Conservation (phyloP, 148 eudicot species). For the Pharnaceum exiguum region DNA sequence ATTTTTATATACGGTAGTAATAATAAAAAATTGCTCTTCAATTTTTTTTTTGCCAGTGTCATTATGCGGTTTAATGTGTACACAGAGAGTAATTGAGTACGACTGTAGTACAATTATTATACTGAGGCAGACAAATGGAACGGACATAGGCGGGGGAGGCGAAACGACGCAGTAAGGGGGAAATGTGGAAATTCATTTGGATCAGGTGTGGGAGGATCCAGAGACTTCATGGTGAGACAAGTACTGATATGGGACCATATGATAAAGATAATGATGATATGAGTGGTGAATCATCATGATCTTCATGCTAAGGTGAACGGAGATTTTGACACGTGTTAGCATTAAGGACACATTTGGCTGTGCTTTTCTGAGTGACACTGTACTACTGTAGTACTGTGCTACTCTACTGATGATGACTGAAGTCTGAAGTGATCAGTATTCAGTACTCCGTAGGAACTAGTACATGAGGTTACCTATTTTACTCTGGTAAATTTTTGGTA, state of each 20-base stretch:
- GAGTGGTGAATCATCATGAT: slow-evolving; percentile 9
- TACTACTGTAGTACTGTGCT: neutral
- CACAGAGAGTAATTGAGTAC: too few relatives aligned
- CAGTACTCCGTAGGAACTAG: too few relatives aligned
- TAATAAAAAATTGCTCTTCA: too few relatives aligned
- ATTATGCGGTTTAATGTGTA: too few relatives aligned
- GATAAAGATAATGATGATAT: neutral
- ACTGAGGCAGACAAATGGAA: neutral
- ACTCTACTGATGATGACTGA: neutral
- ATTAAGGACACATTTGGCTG: neutral
- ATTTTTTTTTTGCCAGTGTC: too few relatives aligned
- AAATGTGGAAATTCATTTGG: neutral
- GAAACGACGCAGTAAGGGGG: slow-evolving; percentile 9
- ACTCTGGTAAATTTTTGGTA: too few relatives aligned
- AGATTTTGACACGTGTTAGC: slow-evolving; percentile 22
- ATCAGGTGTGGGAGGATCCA: neutral
- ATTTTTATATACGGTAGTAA: too few relatives aligned
- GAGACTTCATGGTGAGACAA: too few relatives aligned
- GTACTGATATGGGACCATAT: too few relatives aligned
- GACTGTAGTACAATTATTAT: too few relatives aligned
- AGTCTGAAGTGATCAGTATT: neutral
- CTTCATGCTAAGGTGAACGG: neutral
- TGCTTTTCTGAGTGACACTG: neutral
- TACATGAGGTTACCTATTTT: too few relatives aligned
- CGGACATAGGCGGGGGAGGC: neutral